Base-by-base conservation (phyloP, 164 flowering plant species). In the Magnolia officinalis region DNA sequence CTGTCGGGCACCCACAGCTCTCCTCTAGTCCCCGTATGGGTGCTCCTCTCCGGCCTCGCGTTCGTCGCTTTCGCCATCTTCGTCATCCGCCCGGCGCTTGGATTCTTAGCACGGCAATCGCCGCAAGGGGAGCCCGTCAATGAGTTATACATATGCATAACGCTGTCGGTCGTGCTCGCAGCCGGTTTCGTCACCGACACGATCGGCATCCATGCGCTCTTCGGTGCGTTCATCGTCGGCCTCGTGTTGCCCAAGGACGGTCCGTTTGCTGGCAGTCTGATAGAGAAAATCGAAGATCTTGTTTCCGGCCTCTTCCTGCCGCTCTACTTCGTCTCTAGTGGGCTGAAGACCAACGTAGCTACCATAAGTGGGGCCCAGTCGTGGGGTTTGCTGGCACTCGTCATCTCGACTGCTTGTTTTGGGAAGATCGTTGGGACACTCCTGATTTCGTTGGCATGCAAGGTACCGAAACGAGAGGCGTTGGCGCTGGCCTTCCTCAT, bases 261-360 rank as follows among this genome's bases (percentile, higher is more conserved):
- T 4, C 68, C 77, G 0, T 82, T 82, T 21, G 77, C 81, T 11
- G 78, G 81, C 0, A 75, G 58, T 13, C 67, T 82, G 52, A 76
- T 79, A 1, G 84, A 79, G 79, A 82, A 79, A 79, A 70, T 82
- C 1, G 84, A 82, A 71, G 84, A 82, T 69, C 63, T 82, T 6
- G 81, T 82, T 21, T 82, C 84, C 1, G 75, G 76, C 8, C 73
- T 82, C 20, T 66, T 82, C 18, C 76, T 82, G 19, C 84, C 84
- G 6, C 79, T 82, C 20, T 82, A 79, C 72, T 82, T 82, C 52
- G 84, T 79, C n/a, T 78, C 84, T 0, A 82, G 84, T 52, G 84
- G 84, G 9, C 68, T 79, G 8, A 82, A 82, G 75, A 82, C 84
- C 1, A 66, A 82, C 24, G 78, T 82, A 2, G 75, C 81, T 5